Base-by-base conservation (phyloP, 2,329 filamentous ascomycete species). In the Fusarium sp. region DNA sequence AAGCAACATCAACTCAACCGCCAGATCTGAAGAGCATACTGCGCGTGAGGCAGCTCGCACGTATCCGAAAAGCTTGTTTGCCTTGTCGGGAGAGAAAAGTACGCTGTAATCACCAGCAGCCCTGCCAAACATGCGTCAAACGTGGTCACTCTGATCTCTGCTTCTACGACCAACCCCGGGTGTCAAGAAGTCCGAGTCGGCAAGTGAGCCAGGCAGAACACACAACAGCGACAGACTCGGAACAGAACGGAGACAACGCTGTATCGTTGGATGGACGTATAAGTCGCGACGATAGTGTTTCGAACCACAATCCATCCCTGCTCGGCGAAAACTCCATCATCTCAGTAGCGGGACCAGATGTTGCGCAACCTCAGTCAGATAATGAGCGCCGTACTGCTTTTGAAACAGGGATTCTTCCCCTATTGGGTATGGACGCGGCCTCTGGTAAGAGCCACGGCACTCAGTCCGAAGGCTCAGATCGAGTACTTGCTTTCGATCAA, bases 1-100 rank as follows among this genome's bases (percentile, higher is more conserved):
- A 27, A 8, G 15, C 26, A 27, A 13, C 3, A 18, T n/a, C 49
- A 10, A 38, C 20, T 9, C 49, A 27, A 11, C 44, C 55, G 18
- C 26, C 44, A 27, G 38, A 48, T 18, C 14, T 68, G 35, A 68
- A 23, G 37, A 57, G 38, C 15, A 49, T 64, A 17, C 35, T 68
- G 14, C 58, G 64, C 17, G 53, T 59, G 11, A 57, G 58, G 30
- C 64, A 58, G 15, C 38, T 59, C 7, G 33, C 58, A n/a, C 64
- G 60, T 5, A 81, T 89, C 14, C 79, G 83, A 14, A 85, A 88
- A 49, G 87, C 68, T 5, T 71, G 67, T 13, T n/a, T 70, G 4
- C 67, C 63, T 2, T 71, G 58, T 6, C n/a, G 68, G 5, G 68
- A 71, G 57, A 57, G 67, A 13, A 71, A 71, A 2, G 63, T 70